These are phyloP conservation scores for Syncephalastrum racemosum DNA, from an alignment of 371 early-diverging fungal genomes.

Conservation along the genomic window DNA sequence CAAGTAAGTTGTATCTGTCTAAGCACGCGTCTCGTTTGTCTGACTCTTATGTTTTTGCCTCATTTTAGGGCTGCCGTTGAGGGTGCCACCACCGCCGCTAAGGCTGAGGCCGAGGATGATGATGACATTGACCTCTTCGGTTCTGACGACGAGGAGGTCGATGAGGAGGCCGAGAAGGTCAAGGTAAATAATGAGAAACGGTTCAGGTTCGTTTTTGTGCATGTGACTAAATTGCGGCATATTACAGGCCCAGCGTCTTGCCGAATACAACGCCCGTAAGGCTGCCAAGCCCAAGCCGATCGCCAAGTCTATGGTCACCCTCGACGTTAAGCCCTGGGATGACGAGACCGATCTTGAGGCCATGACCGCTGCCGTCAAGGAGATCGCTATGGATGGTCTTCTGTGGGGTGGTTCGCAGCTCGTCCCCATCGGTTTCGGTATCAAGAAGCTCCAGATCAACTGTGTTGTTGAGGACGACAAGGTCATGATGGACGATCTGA, in stretches of 20 bases:
- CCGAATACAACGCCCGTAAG: constrained; percentile 93
- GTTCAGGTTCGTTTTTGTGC: background rate
- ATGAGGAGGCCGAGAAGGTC: constrained; percentile 87
- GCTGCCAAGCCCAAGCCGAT: constrained; percentile 87
- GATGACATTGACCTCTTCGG: constrained; percentile 96
- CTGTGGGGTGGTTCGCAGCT: constrained; percentile 86
- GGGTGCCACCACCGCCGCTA: constrained; percentile 31
- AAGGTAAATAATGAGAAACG: constrained; percentile 36
- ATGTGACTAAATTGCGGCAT: background rate
- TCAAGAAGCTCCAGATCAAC: constrained; percentile 93
- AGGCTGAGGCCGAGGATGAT: constrained; percentile 72
- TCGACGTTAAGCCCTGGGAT: constrained; percentile 98
- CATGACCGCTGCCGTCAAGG: constrained; percentile 72
- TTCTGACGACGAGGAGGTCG: constrained; percentile 89
- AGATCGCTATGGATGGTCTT: constrained; percentile 86
- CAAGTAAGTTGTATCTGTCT: constrained; percentile 37
- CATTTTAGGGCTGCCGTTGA: constrained; percentile 47
- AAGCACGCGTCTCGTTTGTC: background rate
- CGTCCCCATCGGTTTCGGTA: constrained; percentile 88
- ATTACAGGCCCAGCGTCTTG: constrained; percentile 73
- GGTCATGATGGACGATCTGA: constrained; percentile 79
- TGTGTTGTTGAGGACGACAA: constrained; percentile 93
- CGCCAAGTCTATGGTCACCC: constrained; percentile 91
- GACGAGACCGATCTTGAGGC: constrained; percentile 89
- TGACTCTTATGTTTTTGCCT: background rate